Percentiles rank a stretch among this genome's conserved stretches.
Conservation (phyloP, 2,329 filamentous ascomycete species). For the Penicillium griseofulvum region DNA sequence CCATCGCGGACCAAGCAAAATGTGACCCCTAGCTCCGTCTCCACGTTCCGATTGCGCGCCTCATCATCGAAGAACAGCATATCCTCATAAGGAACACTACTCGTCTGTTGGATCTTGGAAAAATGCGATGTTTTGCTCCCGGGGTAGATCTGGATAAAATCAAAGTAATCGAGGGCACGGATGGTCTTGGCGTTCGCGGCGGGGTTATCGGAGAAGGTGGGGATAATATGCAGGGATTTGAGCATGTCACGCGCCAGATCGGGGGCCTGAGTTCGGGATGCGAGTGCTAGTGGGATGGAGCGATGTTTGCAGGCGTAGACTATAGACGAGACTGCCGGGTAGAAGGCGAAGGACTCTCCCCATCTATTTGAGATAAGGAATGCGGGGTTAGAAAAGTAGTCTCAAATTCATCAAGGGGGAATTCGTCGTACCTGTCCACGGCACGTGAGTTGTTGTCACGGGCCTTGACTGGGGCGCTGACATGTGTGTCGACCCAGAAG, state of each 20-base stretch:
- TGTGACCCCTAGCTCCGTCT: constrained; percentile 69
- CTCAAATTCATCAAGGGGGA: neutral
- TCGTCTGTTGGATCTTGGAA: constrained; percentile 66
- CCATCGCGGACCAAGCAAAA: constrained; percentile 82
- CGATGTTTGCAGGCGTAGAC: constrained; percentile 60
- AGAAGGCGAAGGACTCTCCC: constrained; percentile 70
- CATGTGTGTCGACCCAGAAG: constrained; percentile 96
- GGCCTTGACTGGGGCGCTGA: constrained; percentile 69
- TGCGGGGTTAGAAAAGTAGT: neutral
- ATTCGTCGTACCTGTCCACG: constrained; percentile 38
- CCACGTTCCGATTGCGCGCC: constrained; percentile 77
- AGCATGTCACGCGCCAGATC: constrained; percentile 79
- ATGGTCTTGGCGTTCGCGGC: constrained; percentile 48
- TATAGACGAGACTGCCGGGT: constrained; percentile 65
- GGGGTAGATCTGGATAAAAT: constrained; percentile 64
- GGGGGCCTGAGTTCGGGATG: constrained; percentile 76
- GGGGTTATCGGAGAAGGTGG: constrained; percentile 41
- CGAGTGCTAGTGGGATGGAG: constrained; percentile 64
- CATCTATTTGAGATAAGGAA: constrained; percentile 31
- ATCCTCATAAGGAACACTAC: constrained; percentile 70
- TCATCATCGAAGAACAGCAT: constrained; percentile 98
- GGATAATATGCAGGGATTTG: constrained; percentile 64
- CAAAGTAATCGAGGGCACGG: constrained; percentile 53
- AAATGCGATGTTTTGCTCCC: constrained; percentile 86
- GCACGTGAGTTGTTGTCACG: constrained; percentile 52